Evolutionary conservation across 208 protist species (phyloP), one percentile per base, ranked within the genome.

Genomic region (Acanthamoeba castellanii): DNA sequence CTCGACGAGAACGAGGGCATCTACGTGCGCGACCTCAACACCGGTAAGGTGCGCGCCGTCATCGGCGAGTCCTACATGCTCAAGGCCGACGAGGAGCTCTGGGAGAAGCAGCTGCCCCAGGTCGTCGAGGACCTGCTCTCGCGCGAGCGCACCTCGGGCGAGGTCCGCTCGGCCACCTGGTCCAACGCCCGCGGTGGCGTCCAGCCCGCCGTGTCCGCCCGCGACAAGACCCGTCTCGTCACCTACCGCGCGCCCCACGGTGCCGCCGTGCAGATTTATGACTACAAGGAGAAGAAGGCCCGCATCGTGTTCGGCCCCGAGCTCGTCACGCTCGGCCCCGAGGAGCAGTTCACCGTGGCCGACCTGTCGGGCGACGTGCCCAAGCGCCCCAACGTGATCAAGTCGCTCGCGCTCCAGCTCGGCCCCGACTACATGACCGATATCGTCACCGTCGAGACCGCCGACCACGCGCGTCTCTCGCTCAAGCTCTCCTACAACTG

Each of bases 1-100:
- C 97, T 99, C 25, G 98, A 99, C 95, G 98, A 99, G 78, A 99
- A 99, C 96, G 99, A 99, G 96, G 99, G 99, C 93, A 98, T 99
- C 81, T 99, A 99, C 95, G 98, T 99, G 20, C 98, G 98, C 96
- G 97, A 99, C 96, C 85, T 97, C 64, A 97, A 93, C 27, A 99
- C 98, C 0, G 99, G 99, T 64, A 95, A 98, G 66, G 98, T 99
- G 32, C 96, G 97, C 25, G 95, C 98, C 27, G 97, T 99, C 34
- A 97, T 97, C 72, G 99, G 98, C 27, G 37, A 97, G 93, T 97
- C 98, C 8, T 99, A 99, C 96, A 98, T 99, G 98, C 97, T 98
- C 27, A 97, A 96, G 57, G 98, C 98, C 66, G 96, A 99, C 81
- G 99, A 99, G 96, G 98, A 99, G 92, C 96, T 99, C 14, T 99